phyloP scores from a whole-genome alignment of 139 green algal species.

The Astrephomene gubernaculifera region DNA sequence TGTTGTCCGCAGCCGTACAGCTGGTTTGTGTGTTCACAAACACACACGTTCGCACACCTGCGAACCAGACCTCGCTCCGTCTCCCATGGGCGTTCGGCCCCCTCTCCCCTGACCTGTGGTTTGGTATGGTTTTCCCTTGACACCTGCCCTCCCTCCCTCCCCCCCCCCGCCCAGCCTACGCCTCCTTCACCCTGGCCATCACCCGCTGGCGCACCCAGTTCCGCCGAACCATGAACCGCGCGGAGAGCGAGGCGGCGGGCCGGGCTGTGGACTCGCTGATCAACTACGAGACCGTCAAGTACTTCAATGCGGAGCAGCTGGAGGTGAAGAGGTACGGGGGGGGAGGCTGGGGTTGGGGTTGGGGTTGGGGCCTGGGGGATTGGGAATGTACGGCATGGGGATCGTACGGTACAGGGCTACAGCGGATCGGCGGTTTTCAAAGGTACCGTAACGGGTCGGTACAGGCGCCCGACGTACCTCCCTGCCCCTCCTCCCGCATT shows the following conservation, averaged over 20 bases:
- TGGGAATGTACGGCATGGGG: too few species aligned
- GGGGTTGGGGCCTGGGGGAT: neutral
- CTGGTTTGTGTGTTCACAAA: too few species aligned
- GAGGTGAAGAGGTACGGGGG: constrained; percentile 63
- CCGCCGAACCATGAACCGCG: constrained; percentile 88
- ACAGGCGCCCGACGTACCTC: too few species aligned
- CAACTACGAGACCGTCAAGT: constrained; percentile 98
- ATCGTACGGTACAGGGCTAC: too few species aligned
- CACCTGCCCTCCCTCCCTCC: neutral
- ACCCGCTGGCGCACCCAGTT: constrained; percentile 93
- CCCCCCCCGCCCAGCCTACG: constrained; percentile 73
- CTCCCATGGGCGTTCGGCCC: too few species aligned
- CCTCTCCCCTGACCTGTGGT: too few species aligned
- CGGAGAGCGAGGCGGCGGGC: constrained; percentile 75
- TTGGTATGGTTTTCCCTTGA: neutral
- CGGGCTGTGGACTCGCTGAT: constrained; percentile 92
- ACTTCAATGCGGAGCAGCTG: constrained; percentile 92
- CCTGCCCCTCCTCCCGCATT: too few species aligned
- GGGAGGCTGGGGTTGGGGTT: neutral
- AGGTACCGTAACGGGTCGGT: too few species aligned
- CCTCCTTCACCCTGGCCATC: constrained; percentile 91
- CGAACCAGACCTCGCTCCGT: too few species aligned
- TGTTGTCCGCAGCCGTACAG: too few species aligned
- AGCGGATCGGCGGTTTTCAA: too few species aligned
- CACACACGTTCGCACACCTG: too few species aligned